Evolutionary conservation across 495 filamentous ascomycete genomes (phyloP).

Genomic region (Baudoinia panamericana): DNA sequence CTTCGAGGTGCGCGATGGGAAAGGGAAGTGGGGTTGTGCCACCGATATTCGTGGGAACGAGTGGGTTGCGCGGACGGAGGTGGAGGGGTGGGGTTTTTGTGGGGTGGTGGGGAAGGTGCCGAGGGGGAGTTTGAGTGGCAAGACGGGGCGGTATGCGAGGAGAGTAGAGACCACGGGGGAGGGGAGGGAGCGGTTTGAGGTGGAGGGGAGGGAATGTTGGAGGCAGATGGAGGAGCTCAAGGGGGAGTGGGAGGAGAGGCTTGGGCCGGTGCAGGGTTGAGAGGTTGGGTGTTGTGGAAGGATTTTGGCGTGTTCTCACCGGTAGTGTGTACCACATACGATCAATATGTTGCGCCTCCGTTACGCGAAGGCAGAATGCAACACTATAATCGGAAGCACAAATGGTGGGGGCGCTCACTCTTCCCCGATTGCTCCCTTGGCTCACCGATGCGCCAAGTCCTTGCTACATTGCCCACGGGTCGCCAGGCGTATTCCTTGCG

Average conservation of each 20-base stretch:
- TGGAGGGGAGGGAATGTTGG: constrained; percentile 62
- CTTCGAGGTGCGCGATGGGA: constrained; percentile 40
- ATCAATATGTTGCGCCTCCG: too few relatives aligned
- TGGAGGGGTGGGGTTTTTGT: constrained; percentile 74
- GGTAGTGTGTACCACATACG: too few relatives aligned
- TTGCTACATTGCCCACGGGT: too few relatives aligned
- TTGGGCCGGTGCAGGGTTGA: constrained; percentile 27
- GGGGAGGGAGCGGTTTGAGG: constrained; percentile 57
- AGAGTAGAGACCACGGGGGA: constrained; percentile 49
- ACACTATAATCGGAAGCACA: too few relatives aligned
- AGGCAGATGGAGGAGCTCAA: constrained; percentile 72
- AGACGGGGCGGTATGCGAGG: constrained; percentile 42
- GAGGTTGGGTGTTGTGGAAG: too few relatives aligned
- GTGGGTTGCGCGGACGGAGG: constrained; percentile 55
- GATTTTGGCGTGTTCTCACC: too few relatives aligned
- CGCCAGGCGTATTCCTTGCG: too few relatives aligned
- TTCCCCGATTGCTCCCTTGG: too few relatives aligned
- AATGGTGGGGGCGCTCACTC: too few relatives aligned
- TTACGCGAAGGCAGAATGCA: too few relatives aligned
- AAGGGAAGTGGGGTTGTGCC: constrained; percentile 74
- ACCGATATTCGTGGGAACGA: constrained; percentile 44
- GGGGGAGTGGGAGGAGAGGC: constrained; percentile 56
- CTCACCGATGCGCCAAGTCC: too few relatives aligned
- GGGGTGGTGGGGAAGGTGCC: constrained; percentile 46
- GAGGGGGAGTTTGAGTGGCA: constrained; percentile 35